Evolutionary conservation across 495 filamentous ascomycete genomes (phyloP).

Genomic region (Aspergillus taichungensis): DNA sequence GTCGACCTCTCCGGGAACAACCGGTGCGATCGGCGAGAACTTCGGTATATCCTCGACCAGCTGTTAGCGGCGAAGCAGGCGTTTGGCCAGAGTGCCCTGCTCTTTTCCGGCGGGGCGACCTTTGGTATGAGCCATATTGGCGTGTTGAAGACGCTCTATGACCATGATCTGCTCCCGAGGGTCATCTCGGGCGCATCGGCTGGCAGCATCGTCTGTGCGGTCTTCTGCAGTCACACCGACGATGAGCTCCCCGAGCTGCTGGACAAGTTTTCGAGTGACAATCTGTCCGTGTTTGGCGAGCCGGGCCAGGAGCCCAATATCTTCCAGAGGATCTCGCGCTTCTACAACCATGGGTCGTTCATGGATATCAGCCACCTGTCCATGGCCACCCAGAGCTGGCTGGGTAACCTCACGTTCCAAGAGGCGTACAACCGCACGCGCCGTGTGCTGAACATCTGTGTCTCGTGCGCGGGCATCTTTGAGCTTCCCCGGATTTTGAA

Average conservation of each 20-base stretch:
- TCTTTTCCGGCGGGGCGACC: slow-evolving; percentile 84
- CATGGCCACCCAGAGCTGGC: slow-evolving; percentile 65
- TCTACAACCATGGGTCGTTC: slow-evolving; percentile 73
- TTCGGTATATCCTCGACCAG: slow-evolving; percentile 62
- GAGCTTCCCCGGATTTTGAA: slow-evolving; percentile 82
- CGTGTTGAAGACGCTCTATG: slow-evolving; percentile 78
- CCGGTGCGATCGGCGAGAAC: slow-evolving; percentile 45
- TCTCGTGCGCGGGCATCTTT: slow-evolving; percentile 78
- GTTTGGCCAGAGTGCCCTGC: slow-evolving; percentile 78
- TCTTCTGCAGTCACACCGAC: slow-evolving; percentile 77
- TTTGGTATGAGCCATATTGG: slow-evolving; percentile 97
- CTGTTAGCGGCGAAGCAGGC: slow-evolving; percentile 73
- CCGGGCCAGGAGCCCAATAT: slow-evolving; percentile 60
- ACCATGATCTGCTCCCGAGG: slow-evolving; percentile 67
- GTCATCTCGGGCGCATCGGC: slow-evolving; percentile 93
- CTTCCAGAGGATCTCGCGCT: slow-evolving; percentile 58
- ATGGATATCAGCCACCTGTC: slow-evolving; percentile 75
- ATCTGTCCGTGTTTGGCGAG: slow-evolving; percentile 76
- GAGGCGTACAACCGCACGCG: slow-evolving; percentile 91
- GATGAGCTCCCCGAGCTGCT: slow-evolving; percentile 72
- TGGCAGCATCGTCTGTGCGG: slow-evolving; percentile 85
- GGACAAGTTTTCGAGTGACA: slow-evolving; percentile 66
- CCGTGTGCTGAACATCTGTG: slow-evolving; percentile 85
- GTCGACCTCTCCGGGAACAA: slow-evolving; percentile 54
- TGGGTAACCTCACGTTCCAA: slow-evolving; percentile 88